Base-by-base conservation (phyloP, 108 stramenopile genomes). In the Aurantiochytrium sp. region DNA sequence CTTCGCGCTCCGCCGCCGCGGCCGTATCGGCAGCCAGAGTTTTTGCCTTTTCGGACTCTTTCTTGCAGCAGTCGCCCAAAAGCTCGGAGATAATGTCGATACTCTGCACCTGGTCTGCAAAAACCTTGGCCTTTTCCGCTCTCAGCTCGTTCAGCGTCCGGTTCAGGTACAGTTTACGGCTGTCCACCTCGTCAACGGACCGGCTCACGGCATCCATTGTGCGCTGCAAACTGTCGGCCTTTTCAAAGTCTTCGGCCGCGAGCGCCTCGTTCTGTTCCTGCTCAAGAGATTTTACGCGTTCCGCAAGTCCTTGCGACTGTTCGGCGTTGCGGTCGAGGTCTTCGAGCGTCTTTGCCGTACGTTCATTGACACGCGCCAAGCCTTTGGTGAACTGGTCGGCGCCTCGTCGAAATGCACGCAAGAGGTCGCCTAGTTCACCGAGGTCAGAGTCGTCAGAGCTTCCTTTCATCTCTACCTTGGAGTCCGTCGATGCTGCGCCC, bases 51-150 rank as follows among this genome's bases (percentile, higher is more conserved):
- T 47, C 45, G 49, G 76, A 53, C 76, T 83, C 76, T 45, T 83
- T 83, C 76, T 83, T 83, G 51, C 76, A 53, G 76, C 76, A 83
- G 76, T 83, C 76, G 45, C 51, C 25, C 18, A 83, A 35, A 12
- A 83, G 51, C 25, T 83, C 76, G 51, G 76, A 83, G 49, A 83
- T 83, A 6, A 83, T 18, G n/a, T 83, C 76, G 28, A 83, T 83
- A 23, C 51, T 83, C 28, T 83, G 45, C 49, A 83, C 49, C 23
- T 83, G 76, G 51, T 83, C 76, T 6, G 8, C 51, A 53, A 53
- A 83, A 12, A 83, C 51, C 76, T 83, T 83, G 8, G 49, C 51
- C 76, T 83, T 83, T 53, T 83, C 23, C 45, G 45, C 23, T 6
- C 51, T 12, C n/a, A 83, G 76, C 76, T 83, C 76, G 49, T 83